Evolutionary conservation across 805 yeast genomes (phyloP), one percentile per base, ranked within the genome.

Genomic region (Starmera dryadoides): DNA sequence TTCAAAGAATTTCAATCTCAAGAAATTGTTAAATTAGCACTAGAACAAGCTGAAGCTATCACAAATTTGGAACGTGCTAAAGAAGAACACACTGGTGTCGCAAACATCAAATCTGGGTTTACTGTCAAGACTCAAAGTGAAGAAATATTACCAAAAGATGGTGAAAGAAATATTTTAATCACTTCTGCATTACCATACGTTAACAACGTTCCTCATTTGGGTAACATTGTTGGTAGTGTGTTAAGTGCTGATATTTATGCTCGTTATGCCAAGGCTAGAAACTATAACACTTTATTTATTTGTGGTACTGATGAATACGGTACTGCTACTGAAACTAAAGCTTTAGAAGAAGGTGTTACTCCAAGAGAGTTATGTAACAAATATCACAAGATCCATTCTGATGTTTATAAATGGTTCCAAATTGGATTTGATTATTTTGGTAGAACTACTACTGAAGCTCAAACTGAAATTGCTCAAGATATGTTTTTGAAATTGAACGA

Each of bases 251-350:
- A 93, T 66, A 86, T 91, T 46, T 93, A 76, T 63, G 74, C 97
- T 40, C 79, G 98, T 58, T 93, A 86, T 63, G 77, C 85, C 59
- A 89, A 88, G 63, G 80, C 82, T 52, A 79, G 96, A 69, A 85
- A 87, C 62, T 81, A 82, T 66, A 93, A 89, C 60, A 71, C 95
- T 17, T 67, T 93, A 47, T 93, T 69, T 56, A 66, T 93, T 41
- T 88, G 98, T 64, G 99, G 99, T 66, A 93, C 98, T 30, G 99
- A 93, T 60, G 99, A 93, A 66, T 93, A 93, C 60, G 99, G 99
- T 60, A 93, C 99, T 42, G 99, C 99, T 35, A 93, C 98, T 14
- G 99, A 93, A 64, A 93, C 98, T 22, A 93, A 91, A 66, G 98
- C 98, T 10, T 66, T 93, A 37, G 98, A 91, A 60, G 98, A 93